Evolutionary conservation across 768 basidiomycete genomes (phyloP), one percentile per base, ranked within the genome.

Genomic region (Rhizopogon salebrosus): DNA sequence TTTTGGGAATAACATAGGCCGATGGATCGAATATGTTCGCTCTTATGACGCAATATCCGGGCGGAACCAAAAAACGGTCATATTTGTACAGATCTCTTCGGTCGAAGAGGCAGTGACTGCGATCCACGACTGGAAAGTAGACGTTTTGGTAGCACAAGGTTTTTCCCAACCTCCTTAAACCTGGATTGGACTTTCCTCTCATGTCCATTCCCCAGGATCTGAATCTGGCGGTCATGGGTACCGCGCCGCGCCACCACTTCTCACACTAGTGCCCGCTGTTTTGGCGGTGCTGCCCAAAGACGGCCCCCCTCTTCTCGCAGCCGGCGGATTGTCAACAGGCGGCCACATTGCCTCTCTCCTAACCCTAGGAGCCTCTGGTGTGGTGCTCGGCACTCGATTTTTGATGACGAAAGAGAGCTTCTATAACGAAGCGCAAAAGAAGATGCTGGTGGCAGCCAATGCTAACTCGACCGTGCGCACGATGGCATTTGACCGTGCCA

Each of bases 211-310:
- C 51, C 34, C 62, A 92, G 90, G 90, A 4, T 80, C 75, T 52
- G 91, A 93, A 68, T 80, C 87, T 36, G 91, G 91, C 7, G 91
- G 91, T 24, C 91, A 92, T 67, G 89, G 87, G 6, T 68, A 75
- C 42, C 57, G 68, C 20, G 62, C 74, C 37, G 80, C 85, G 6
- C 77, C 79, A 35, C 81, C 89, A 1, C 73, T 87, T 49, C 66
- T 83, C 51, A 79, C 77, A 13, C 71, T 92, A 40, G 62, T 91
- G 50, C 75, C 85, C 6, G 70, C 74, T 50, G 72, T 89, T 58
- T 67, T 82, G 39, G 65, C 74, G 35, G 70, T 66, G 10, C 56
- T 82, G 16, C 64, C 75, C 3, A 60, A 68, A 34, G 66, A 66
- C 34, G 70, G 73, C 4, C 80, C 81, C 0, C 79, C 79, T 3